Conservation (phyloP, 2,329 filamentous ascomycete species). For the Paracamarosporium sp. region DNA sequence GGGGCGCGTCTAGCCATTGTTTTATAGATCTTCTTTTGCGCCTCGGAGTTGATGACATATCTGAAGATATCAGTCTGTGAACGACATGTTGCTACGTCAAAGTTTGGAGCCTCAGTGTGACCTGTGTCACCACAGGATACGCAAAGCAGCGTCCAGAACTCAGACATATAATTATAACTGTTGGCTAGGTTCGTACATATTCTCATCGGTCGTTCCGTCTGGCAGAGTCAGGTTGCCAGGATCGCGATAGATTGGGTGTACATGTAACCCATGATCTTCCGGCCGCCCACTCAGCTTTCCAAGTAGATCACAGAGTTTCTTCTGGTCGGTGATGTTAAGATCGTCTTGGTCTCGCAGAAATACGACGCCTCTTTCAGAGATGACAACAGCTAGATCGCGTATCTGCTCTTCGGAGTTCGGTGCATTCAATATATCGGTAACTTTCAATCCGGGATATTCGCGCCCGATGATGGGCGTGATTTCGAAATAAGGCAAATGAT, state of each 20-base stretch:
- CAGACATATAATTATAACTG: no score
- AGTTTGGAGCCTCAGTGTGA: no score
- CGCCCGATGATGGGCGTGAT: conserved; percentile 68
- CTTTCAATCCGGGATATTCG: conserved; percentile 64
- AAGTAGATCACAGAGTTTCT: conserved; percentile 56
- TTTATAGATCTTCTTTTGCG: conserved; percentile 47
- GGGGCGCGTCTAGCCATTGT: conserved; percentile 34
- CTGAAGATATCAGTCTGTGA: conserved; percentile 58
- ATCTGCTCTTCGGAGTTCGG: conserved; percentile 69
- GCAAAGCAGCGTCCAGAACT: no score
- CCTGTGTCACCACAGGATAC: no score
- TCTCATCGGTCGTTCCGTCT: conserved; percentile 25
- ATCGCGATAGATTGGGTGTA: conserved; percentile 60
- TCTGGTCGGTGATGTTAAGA: conserved; percentile 59
- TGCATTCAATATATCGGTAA: conserved; percentile 68
- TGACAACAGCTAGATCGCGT: conserved; percentile 64
- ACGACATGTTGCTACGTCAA: no score
- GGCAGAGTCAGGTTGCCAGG: conserved; percentile 22
- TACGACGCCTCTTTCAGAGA: conserved; percentile 59
- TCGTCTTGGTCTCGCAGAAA: conserved; percentile 62
- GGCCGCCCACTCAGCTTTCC: conserved; percentile 62
- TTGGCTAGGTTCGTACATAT: conserved; percentile 12
- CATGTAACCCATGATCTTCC: conserved; percentile 62
- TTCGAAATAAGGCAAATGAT: conserved; percentile 62
- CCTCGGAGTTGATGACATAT: conserved; percentile 67